phyloP scores from a whole-genome alignment of 2,329 filamentous ascomycete genomes.

The Apiospora malaysiana region DNA sequence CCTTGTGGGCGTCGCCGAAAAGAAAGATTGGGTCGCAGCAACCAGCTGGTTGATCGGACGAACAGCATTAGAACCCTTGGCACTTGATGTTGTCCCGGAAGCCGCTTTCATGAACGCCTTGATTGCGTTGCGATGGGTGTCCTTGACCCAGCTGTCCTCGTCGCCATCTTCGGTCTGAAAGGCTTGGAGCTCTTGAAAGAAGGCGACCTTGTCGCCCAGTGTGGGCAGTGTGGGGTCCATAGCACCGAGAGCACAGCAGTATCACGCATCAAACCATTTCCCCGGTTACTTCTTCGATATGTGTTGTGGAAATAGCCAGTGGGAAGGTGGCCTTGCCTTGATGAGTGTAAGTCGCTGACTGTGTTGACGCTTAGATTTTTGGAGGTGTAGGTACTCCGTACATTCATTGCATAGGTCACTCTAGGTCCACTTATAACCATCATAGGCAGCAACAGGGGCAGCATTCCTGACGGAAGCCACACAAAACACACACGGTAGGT shows the following conservation, averaged over 20 bases:
- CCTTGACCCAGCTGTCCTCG: slow-evolving; percentile 39
- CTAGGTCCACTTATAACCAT: neutral
- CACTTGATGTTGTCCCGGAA: neutral
- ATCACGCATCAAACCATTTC: neutral
- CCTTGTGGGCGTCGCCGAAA: slow-evolving; percentile 22
- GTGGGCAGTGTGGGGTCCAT: slow-evolving; percentile 38
- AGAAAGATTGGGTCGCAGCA: slow-evolving; percentile 25
- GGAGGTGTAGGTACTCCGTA: neutral
- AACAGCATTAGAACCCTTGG: neutral
- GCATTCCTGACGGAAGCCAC: too few relatives aligned
- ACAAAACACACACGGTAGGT: too few relatives aligned
- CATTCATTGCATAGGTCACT: too few relatives aligned
- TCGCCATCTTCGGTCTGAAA: slow-evolving; percentile 37
- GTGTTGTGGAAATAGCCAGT: neutral
- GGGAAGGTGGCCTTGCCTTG: neutral
- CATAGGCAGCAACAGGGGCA: slow-evolving; percentile 1
- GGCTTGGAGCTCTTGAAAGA: slow-evolving; percentile 50
- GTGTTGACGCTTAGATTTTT: neutral
- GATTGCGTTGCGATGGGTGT: slow-evolving; percentile 40
- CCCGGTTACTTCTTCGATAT: neutral
- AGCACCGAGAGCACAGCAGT: neutral
- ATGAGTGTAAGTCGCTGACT: neutral
- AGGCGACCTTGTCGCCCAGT: slow-evolving; percentile 50
- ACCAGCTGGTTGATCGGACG: slow-evolving; percentile 3
- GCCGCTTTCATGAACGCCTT: slow-evolving; percentile 30